These are phyloP conservation scores for Cyberlindnera veronae DNA, from an alignment of 805 yeast species.

Conservation along the genomic window DNA sequence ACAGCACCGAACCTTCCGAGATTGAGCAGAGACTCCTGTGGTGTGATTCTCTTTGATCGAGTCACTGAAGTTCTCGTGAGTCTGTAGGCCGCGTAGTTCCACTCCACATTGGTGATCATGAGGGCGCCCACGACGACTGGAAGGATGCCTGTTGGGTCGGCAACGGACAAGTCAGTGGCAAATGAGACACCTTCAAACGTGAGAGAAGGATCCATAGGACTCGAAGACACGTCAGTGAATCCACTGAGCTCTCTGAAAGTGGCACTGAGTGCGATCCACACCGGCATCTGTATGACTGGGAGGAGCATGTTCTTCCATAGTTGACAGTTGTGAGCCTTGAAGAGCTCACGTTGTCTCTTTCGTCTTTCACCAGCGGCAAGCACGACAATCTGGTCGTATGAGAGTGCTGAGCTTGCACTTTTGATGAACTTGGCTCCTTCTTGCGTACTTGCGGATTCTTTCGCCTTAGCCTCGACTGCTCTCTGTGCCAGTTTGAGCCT, in stretches of 20 bases:
- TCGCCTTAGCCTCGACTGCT: conserved; percentile 24
- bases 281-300: conserved; percentile 81
- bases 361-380: conserved; percentile 75
- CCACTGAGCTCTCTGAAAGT: conserved; percentile 77
- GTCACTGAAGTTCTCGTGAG: conserved; percentile 35
- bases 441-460: conserved; percentile 28
- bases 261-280: conserved; percentile 78
- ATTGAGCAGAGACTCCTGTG: conserved; percentile 62
- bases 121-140: conserved; percentile 72
- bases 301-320: conserved; percentile 74
- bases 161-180: conserved; percentile 54
- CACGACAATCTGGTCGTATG: conserved; percentile 74
- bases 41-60: conserved; percentile 48
- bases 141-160: conserved; percentile 59
- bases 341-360: conserved; percentile 69
- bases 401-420: conserved; percentile 37
- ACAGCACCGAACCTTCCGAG: conserved; percentile 72
- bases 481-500: conserved; percentile 46
- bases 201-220: conserved; percentile 47
- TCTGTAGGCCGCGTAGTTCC: conserved; percentile 67
- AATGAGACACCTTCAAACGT: conserved; percentile 56
- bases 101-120: conserved; percentile 76
- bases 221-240: conserved; percentile 30
- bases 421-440: conserved; percentile 15
- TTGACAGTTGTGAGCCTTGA: conserved; percentile 63